Evolutionary conservation across 176 grass and related monocot genomes (phyloP).

Genomic region (Pontederia paniculata): DNA sequence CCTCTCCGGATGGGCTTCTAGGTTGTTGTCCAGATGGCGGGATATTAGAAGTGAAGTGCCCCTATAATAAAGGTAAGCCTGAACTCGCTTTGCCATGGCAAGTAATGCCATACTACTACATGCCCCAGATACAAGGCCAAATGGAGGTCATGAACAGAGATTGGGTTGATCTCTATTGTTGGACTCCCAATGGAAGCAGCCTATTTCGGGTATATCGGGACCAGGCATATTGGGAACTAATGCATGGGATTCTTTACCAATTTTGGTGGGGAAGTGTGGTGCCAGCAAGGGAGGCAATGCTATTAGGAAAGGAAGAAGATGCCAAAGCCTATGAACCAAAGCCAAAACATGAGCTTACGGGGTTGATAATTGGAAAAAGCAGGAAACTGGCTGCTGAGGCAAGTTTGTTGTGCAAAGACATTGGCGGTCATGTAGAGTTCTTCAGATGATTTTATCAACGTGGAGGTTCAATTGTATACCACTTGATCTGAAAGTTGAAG

Average conservation of each 20-base stretch:
- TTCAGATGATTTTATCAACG: constrained; percentile 34
- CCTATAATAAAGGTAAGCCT: constrained; percentile 94
- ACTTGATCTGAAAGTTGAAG: too few relatives aligned
- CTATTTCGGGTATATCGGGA: constrained; percentile 55
- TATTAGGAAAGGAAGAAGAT: constrained; percentile 42
- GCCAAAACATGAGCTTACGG: constrained; percentile 58
- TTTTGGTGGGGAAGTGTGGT: constrained; percentile 94
- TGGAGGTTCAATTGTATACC: too few relatives aligned
- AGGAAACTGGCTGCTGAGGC: constrained; percentile 66
- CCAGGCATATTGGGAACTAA: constrained; percentile 70
- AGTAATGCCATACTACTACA: constrained; percentile 82
- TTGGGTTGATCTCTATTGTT: constrained; percentile 96
- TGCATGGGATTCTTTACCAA: constrained; percentile 52
- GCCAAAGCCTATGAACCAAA: constrained; percentile 56
- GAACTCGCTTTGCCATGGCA: constrained; percentile 77
- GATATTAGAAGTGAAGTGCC: constrained; percentile 93
- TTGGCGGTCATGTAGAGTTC: constrained; percentile 86
- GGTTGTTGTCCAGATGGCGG: constrained; percentile 62
- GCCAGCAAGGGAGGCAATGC: constrained; percentile 51
- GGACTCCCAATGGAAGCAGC: constrained; percentile 88
- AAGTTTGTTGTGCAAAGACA: constrained; percentile 74
- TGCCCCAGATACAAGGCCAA: constrained; percentile 93
- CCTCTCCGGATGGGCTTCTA: constrained; percentile 82
- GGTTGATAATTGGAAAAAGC: constrained; percentile 57
- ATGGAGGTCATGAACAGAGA: constrained; percentile 98